Conservation (phyloP, 2,329 filamentous ascomycete species). For the Fusarium napiforme region DNA sequence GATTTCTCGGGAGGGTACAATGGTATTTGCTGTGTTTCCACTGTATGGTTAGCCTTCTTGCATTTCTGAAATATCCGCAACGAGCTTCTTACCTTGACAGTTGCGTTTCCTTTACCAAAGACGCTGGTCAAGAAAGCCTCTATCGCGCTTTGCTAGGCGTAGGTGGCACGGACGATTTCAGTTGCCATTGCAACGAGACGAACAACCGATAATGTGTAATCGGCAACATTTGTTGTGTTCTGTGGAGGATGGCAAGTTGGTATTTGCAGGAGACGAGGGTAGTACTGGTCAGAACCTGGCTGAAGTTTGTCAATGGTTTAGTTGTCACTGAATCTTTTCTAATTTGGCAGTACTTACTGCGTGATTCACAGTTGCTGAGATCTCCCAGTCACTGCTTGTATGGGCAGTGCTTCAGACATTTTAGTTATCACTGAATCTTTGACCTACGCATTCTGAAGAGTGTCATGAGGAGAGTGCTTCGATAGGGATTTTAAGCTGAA, state of each 20-base stretch:
- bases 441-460: not conserved
- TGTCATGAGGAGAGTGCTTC: not conserved
- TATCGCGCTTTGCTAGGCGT: not conserved
- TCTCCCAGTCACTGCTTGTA: not conserved
- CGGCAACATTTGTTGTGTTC: not conserved
- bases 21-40: not conserved
- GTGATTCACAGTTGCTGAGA: not conserved
- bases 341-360: not conserved
- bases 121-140: not conserved
- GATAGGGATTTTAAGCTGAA: too few relatives aligned
- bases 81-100: not conserved
- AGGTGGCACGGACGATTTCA: not conserved
- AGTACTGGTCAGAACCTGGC: not conserved
- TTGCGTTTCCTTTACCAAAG: not conserved
- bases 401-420: not conserved
- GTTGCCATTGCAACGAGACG: not conserved
- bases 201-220: not conserved
- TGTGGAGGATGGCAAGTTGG: not conserved
- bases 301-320: not conserved
- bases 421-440: not conserved
- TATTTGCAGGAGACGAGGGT: not conserved
- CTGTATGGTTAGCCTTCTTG: not conserved
- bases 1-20: not conserved
- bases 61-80: fast-evolving
- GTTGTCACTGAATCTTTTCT: not conserved